Evolutionary conservation across 768 basidiomycete genomes (phyloP).

Genomic region (Dentipellis sp.): DNA sequence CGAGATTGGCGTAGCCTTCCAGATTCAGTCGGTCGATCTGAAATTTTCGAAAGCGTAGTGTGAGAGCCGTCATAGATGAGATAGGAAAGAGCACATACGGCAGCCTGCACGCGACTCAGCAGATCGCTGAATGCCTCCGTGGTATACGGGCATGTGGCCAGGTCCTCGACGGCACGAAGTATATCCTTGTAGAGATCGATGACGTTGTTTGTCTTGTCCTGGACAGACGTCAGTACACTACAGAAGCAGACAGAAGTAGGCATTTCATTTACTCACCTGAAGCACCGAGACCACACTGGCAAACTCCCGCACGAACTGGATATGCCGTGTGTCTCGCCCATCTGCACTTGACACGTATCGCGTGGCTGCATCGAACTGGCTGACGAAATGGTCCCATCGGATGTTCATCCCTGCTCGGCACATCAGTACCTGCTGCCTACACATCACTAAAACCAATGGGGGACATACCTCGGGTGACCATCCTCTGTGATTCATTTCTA

Average conservation of each 20-base stretch:
- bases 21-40: conserved; percentile 92
- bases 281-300: conserved; percentile 87
- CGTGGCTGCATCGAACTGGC: conserved; percentile 72
- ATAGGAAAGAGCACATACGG: conserved; percentile 37
- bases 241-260: background rate
- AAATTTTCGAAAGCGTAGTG: background rate
- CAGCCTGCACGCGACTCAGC: conserved; percentile 73
- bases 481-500: conserved; percentile 85
- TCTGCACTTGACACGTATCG: conserved; percentile 69
- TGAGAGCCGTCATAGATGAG: background rate
- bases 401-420: conserved; percentile 72
- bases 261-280: conserved; percentile 41
- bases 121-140: conserved; percentile 74
- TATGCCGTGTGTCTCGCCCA: conserved; percentile 77
- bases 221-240: conserved; percentile 1
- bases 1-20: conserved; percentile 81
- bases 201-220: conserved; percentile 93
- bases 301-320: conserved; percentile 92
- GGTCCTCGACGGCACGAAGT: conserved; percentile 73
- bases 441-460: background rate
- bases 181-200: conserved; percentile 90
- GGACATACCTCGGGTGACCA: conserved; percentile 76
- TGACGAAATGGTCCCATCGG: conserved; percentile 95
- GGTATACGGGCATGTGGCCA: conserved; percentile 80
- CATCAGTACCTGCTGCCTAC: background rate